Evolutionary conservation across 495 filamentous ascomycete species (phyloP).

Genomic region (Aspergillus saccharolyticus): DNA sequence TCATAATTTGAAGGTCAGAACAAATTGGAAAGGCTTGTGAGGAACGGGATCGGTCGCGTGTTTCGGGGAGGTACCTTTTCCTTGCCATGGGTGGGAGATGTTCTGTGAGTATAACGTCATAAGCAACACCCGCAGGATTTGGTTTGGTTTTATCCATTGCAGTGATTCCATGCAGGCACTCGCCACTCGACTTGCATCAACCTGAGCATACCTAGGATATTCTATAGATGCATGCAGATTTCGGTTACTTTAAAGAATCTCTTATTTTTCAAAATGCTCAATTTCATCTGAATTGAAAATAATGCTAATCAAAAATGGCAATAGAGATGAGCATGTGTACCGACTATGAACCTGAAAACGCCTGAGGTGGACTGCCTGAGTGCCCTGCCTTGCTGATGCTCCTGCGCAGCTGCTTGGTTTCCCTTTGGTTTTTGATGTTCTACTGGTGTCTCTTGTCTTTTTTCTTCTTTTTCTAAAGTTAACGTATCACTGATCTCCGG

Average conservation of each 20-base stretch:
- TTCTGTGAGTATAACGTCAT: neutral
- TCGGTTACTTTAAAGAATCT: too few species aligned
- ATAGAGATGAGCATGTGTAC: neutral
- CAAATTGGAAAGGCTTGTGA: neutral
- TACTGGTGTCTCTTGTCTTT: neutral
- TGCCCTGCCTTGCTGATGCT: neutral
- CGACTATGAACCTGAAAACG: slow-evolving; percentile 8
- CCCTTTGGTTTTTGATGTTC: slow-evolving; percentile 2
- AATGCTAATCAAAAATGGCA: neutral
- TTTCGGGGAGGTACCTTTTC: neutral
- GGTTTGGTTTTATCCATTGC: too few species aligned
- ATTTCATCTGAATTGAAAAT: neutral
- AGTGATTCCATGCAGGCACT: neutral
- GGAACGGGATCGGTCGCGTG: neutral
- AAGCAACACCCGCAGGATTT: neutral
- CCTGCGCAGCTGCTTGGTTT: neutral
- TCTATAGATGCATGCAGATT: too few species aligned
- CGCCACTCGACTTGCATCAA: neutral
- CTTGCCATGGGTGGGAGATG: neutral
- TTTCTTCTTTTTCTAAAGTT: slow-evolving; percentile 3
- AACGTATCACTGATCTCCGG: neutral
- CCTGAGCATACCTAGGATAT: too few species aligned
- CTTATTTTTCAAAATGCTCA: neutral
- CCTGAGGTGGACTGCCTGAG: slow-evolving; percentile 9
- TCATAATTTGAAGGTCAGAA: neutral